Conservation (phyloP, 495 filamentous ascomycete species). For the Penicillium taxi region DNA sequence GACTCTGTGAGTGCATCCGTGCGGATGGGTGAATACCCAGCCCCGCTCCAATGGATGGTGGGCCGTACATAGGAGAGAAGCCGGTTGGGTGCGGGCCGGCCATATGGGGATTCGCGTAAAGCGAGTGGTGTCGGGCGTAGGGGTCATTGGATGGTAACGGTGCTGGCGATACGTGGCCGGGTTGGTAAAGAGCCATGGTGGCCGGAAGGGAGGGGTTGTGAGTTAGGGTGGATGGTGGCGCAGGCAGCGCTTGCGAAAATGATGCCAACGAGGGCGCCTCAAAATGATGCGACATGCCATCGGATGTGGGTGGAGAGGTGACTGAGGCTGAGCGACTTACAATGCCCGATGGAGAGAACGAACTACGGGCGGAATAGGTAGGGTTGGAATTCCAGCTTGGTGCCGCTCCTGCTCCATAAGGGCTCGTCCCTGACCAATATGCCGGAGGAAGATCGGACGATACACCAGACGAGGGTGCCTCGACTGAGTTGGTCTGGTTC, state of each 20-base stretch:
- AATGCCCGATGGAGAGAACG: conserved; percentile 50
- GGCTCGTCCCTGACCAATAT: conserved; percentile 44
- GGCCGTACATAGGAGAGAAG: conserved; percentile 48
- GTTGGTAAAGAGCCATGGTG: conserved; percentile 22
- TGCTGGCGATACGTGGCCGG: conserved; percentile 49
- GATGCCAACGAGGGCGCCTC: conserved; percentile 51
- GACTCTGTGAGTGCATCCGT: conserved; percentile 49
- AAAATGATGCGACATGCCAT: conserved; percentile 45
- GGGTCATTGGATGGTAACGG: conserved; percentile 54
- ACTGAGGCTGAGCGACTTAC: conserved; percentile 34
- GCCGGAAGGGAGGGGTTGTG: conserved; percentile 11
- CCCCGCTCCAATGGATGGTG: conserved; percentile 52
- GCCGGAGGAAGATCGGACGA: conserved; percentile 40
- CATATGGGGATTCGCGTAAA: conserved; percentile 51
- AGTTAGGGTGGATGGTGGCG: conserved; percentile 31
- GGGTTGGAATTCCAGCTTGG: conserved; percentile 38
- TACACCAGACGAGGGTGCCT: conserved; percentile 33
- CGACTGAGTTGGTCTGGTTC: conserved; percentile 45
- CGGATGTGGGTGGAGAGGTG: conserved; percentile 46
- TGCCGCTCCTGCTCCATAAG: conserved; percentile 41
- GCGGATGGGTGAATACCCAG: conserved; percentile 47
- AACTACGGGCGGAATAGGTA: conserved; percentile 33
- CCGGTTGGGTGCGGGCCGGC: conserved; percentile 54
- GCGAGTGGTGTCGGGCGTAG: conserved; percentile 50
- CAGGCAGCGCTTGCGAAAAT: conserved; percentile 47